Conservation (phyloP, 441 rosid species). For the Euphorbia schlechtendalii region DNA sequence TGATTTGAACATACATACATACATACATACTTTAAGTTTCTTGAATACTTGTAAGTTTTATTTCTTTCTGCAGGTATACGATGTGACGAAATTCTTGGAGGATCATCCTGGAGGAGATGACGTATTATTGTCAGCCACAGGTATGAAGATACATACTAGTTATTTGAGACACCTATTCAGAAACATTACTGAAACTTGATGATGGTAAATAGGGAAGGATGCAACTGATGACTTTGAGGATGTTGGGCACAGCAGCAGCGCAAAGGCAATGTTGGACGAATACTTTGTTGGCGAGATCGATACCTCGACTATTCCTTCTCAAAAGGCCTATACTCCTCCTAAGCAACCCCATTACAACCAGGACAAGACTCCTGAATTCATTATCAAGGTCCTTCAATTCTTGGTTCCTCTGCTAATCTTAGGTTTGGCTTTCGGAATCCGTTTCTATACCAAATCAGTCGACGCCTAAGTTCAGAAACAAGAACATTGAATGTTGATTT, state of each 20-base stretch:
- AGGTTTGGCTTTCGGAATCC: constrained; percentile 79
- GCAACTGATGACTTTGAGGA: constrained; percentile 92
- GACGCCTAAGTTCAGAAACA: constrained; percentile 27
- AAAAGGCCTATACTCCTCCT: constrained; percentile 45
- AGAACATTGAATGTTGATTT: neutral
- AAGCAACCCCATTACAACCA: constrained; percentile 67
- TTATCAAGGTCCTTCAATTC: constrained; percentile 76
- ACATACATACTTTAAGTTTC: neutral
- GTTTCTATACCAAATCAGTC: constrained; percentile 58
- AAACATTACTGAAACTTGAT: too few relatives aligned
- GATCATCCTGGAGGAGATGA: constrained; percentile 99
- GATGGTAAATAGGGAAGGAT: constrained; percentile 57
- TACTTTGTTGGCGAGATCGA: constrained; percentile 63
- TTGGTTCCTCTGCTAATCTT: constrained; percentile 77
- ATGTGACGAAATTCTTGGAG: constrained; percentile 92
- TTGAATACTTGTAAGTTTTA: neutral
- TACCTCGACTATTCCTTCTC: constrained; percentile 52
- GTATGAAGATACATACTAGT: constrained; percentile 23
- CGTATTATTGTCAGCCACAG: constrained; percentile 78
- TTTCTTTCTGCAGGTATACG: constrained; percentile 50
- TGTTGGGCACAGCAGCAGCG: constrained; percentile 81
- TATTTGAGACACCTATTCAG: neutral
- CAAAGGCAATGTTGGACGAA: constrained; percentile 84
- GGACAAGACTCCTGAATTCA: constrained; percentile 61
- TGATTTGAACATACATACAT: neutral